Evolutionary conservation across 2,329 filamentous ascomycete genomes (phyloP).

Genomic region (Beauveria scarabaeidicola): DNA sequence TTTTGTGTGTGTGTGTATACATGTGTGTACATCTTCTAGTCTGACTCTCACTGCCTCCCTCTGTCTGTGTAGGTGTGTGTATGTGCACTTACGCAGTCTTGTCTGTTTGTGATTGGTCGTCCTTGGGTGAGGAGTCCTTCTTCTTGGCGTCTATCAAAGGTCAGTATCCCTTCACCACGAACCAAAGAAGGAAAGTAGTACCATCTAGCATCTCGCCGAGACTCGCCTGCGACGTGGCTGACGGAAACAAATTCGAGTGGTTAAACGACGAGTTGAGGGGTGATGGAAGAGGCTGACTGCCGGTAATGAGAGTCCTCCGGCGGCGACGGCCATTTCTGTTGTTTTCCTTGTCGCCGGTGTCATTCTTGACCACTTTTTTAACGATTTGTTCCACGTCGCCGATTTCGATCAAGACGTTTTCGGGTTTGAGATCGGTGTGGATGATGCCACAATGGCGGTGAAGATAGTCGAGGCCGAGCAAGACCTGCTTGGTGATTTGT

Average conservation of each 20-base stretch:
- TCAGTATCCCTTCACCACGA: neutral
- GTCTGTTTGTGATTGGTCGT: conserved; percentile 74
- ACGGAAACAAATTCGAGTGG: conserved; percentile 61
- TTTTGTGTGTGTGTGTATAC: neutral
- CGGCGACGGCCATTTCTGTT: conserved; percentile 86
- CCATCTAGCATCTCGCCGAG: conserved; percentile 80
- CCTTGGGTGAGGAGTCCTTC: conserved; percentile 40
- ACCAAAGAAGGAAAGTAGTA: conserved; percentile 42
- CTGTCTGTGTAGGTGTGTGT: neutral
- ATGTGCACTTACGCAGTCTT: conserved; percentile 73
- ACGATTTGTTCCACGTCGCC: conserved; percentile 98
- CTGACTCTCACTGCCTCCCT: neutral
- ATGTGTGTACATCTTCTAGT: neutral
- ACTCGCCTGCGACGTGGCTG: conserved; percentile 60
- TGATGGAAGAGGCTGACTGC: conserved; percentile 90
- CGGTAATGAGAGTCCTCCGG: conserved; percentile 88
- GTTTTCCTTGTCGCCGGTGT: conserved; percentile 67
- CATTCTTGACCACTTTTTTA: conserved; percentile 86
- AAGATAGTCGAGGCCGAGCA: conserved; percentile 90
- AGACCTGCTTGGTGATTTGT: conserved; percentile 96
- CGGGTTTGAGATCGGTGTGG: conserved; percentile 93
- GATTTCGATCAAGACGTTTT: conserved; percentile 98
- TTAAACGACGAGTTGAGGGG: conserved; percentile 89
- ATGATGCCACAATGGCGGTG: conserved; percentile 98
- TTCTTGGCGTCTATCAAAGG: conserved; percentile 24